Evolutionary conservation across 2,329 filamentous ascomycete species (phyloP).

Genomic region (Rosellinia necatrix): DNA sequence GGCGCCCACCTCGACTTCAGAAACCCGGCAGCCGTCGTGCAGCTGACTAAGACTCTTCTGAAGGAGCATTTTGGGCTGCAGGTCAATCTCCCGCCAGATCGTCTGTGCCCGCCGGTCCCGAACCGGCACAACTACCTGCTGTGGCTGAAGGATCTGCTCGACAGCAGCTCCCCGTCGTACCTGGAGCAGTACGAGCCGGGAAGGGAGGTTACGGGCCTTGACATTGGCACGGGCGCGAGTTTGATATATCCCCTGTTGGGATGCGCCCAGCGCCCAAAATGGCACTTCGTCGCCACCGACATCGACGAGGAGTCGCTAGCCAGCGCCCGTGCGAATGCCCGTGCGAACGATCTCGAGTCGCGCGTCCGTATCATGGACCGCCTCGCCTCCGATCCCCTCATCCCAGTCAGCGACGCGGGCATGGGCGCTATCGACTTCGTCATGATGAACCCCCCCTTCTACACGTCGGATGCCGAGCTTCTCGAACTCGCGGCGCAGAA

Average conservation of each 20-base stretch:
- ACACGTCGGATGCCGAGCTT: constrained; percentile 74
- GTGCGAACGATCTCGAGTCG: constrained; percentile 64
- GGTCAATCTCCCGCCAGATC: constrained; percentile 73
- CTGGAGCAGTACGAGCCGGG: constrained; percentile 47
- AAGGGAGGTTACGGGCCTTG: constrained; percentile 69
- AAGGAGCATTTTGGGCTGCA: constrained; percentile 73
- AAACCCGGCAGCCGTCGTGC: constrained; percentile 76
- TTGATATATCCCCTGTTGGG: constrained; percentile 89
- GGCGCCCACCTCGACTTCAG: constrained; percentile 73
- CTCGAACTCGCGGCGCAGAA: constrained; percentile 68
- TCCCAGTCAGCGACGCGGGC: constrained; percentile 64
- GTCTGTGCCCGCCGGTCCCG: constrained; percentile 83
- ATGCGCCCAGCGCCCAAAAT: constrained; percentile 66
- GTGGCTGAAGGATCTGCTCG: constrained; percentile 83
- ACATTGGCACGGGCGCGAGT: constrained; percentile 89
- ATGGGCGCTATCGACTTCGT: constrained; percentile 71
- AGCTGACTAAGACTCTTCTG: constrained; percentile 79
- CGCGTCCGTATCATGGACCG: constrained; percentile 69
- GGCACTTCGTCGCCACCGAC: constrained; percentile 79
- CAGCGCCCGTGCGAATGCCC: constrained; percentile 70
- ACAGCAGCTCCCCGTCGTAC: constrained; percentile 65
- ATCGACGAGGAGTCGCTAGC: constrained; percentile 73
- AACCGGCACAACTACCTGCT: constrained; percentile 85
- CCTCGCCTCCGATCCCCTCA: constrained; percentile 55
- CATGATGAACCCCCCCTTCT: constrained; percentile 97